Conservation (phyloP, 2,329 filamentous ascomycete species). For the Pseudogymnoascus sp. region DNA sequence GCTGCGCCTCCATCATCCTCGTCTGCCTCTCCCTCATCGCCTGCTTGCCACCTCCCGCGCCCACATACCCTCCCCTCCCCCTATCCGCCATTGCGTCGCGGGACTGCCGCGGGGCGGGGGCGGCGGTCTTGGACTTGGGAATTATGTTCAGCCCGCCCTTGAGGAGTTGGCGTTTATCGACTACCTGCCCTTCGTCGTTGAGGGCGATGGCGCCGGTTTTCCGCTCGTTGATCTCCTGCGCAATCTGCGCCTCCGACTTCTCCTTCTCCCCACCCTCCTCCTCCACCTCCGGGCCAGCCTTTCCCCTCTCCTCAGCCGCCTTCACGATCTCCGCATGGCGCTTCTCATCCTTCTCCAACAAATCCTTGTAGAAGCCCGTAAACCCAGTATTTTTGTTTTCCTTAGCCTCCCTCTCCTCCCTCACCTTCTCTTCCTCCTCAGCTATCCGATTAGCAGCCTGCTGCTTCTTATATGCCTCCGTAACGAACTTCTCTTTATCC, state of each 20-base stretch:
- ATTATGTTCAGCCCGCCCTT: constrained; percentile 67
- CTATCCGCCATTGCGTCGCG: constrained; percentile 8
- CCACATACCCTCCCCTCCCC: constrained; percentile 29
- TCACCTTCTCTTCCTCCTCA: constrained; percentile 62
- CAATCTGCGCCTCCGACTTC: constrained; percentile 55
- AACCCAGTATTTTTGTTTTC: constrained; percentile 63
- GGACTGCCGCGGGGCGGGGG: constrained; percentile 12
- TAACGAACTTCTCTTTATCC: constrained; percentile 81
- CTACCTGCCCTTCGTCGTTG: constrained; percentile 76
- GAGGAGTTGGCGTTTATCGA: constrained; percentile 76
- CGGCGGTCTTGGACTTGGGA: constrained; percentile 49
- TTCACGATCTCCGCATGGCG: constrained; percentile 62
- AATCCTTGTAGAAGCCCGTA: constrained; percentile 68
- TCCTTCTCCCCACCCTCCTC: constrained; percentile 35
- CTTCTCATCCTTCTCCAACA: constrained; percentile 63
- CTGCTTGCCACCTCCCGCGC: constrained; percentile 45
- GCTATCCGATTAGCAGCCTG: constrained; percentile 64
- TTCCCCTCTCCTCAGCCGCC: constrained; percentile 51
- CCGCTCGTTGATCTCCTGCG: constrained; percentile 57
- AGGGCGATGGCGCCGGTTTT: constrained; percentile 53
- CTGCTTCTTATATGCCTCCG: constrained; percentile 72
- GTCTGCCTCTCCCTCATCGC: constrained; percentile 69
- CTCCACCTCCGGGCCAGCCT: constrained; percentile 32
- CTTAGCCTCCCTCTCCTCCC: constrained; percentile 56
- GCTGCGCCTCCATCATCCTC: constrained; percentile 69